Evolutionary conservation across 78 protist genomes (phyloP), one percentile per base, ranked within the genome.

Genomic region (Dictyostelium brefeldianum): DNA sequence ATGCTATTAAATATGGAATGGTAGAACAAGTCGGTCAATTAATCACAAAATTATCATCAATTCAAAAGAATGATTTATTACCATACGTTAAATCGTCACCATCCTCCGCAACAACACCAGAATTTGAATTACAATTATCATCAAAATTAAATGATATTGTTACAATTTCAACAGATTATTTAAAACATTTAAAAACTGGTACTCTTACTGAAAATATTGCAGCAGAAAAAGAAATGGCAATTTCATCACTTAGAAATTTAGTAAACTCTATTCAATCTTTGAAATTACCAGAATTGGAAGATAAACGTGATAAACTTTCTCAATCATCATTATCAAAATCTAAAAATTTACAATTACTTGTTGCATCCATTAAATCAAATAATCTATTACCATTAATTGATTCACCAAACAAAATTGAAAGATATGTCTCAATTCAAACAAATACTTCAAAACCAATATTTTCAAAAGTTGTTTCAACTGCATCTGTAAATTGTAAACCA

Each of bases 361-460:
- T 87, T 0, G 47, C 18, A 4, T 64, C 83, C 9, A 67, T 87
- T 12, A 87, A 87, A 36, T 64, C 93, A 6, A 77, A 77, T 78
- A 64, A 87, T 64, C 50, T 87, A 43, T 53, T 74, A 20, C 81
- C 81, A 41, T 57, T 87, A 4, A 43, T 77, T 12, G 80, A 62
- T 25, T 59, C 69, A 56, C 93, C 93, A 64, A 71, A 74, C 14
- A 87, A 77, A 50, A 36, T 87, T 27, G 53, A 65, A 29, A 78
- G 69, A 50, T 87, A 50, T 64, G 79, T 87, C n/a, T 77, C 83
- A 5, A 64, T 87, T 57, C 93, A 87, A 64, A 80, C 43, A 9
- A 80, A 78, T 56, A 14, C 71, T 31, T 29, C 47, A 0, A 51
- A 36, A 22, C 81, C 64, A 36, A n/a, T 50, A 3, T 31, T 46